phyloP scores from a whole-genome alignment of 2,329 filamentous ascomycete genomes.

The Aspergillus phoenicis region DNA sequence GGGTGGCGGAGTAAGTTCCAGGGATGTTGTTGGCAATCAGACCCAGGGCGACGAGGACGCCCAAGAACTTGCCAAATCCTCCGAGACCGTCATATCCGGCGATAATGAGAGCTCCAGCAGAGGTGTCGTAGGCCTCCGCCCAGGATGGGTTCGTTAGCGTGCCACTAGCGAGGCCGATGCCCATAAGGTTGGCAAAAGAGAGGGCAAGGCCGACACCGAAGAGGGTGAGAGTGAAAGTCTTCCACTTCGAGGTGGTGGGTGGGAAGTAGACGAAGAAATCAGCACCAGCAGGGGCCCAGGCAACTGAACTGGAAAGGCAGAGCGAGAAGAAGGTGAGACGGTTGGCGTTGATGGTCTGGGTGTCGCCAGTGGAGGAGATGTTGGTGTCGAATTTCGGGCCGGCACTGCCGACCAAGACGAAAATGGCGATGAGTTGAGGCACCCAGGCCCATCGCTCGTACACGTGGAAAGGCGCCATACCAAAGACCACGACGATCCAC shows the following conservation, averaged over 20 bases:
- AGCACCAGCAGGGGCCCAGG: conserved; percentile 27
- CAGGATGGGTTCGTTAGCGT: neutral
- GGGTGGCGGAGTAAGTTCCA: conserved; percentile 39
- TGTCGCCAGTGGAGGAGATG: conserved; percentile 3
- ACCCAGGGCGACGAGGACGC: conserved; percentile 40
- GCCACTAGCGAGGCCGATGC: conserved; percentile 6
- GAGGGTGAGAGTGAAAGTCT: neutral
- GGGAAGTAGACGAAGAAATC: conserved; percentile 44
- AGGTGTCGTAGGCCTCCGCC: conserved; percentile 16
- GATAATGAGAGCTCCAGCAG: conserved; percentile 37
- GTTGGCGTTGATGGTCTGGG: conserved; percentile 21
- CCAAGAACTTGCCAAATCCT: conserved; percentile 39
- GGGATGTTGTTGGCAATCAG: conserved; percentile 43
- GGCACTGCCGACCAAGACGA: conserved; percentile 38
- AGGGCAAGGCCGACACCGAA: conserved; percentile 4
- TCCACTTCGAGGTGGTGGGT: conserved; percentile 31
- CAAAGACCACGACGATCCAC: conserved; percentile 31
- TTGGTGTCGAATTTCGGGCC: conserved; percentile 29
- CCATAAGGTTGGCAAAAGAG: conserved; percentile 5
- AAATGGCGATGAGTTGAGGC: conserved; percentile 36
- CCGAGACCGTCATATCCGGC: conserved; percentile 35
- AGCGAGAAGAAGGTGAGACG: conserved; percentile 32
- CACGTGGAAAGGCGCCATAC: conserved; percentile 35
- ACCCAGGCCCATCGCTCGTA: conserved; percentile 39
- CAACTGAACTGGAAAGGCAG: conserved; percentile 30